A percentile compares a stretch with the other conserved stretches of the same genome.
These are phyloP conservation scores for Cucumis melo DNA, from an alignment of 306 rosid species.

Conservation along the genomic window DNA sequence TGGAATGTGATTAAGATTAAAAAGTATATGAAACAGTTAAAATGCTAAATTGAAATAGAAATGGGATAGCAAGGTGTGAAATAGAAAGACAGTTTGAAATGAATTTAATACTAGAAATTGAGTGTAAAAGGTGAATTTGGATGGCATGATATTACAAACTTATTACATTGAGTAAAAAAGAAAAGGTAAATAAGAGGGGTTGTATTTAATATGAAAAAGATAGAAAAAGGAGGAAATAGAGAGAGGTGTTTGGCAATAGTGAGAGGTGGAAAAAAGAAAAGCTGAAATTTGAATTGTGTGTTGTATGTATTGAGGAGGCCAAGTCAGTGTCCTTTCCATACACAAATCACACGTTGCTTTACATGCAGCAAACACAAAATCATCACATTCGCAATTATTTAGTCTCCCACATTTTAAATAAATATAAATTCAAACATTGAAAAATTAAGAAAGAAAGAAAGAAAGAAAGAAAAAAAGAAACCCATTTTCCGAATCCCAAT, in stretches of 20 bases:
- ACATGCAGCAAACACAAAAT: slow-evolving; percentile 34
- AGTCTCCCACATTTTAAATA: slow-evolving; percentile 57
- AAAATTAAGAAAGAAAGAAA: background rate
- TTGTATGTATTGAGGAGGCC: slow-evolving; percentile 37
- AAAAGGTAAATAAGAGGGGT: background rate
- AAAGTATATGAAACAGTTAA: too few species aligned
- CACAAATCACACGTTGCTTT: slow-evolving; percentile 15
- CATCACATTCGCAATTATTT: slow-evolving; percentile 59
- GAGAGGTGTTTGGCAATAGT: slow-evolving; percentile 33
- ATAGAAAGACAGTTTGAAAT: too few species aligned
- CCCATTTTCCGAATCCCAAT: slow-evolving; percentile 79
- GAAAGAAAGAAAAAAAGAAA: slow-evolving; percentile 7
- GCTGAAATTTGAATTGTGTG: slow-evolving; percentile 77
- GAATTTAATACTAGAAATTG: too few species aligned
- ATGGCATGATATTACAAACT: too few species aligned
- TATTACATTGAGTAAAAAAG: too few species aligned
- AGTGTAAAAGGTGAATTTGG: too few species aligned
- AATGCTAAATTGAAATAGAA: too few species aligned
- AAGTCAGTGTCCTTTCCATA: slow-evolving; percentile 26
- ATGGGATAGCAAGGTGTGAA: too few species aligned
- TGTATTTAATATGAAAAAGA: slow-evolving; percentile 1
- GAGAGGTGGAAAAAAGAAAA: slow-evolving; percentile 35
- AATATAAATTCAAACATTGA: background rate
- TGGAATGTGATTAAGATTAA: too few species aligned
- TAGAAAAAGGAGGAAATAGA: slow-evolving; percentile 6